Evolutionary conservation across 139 green algal genomes (phyloP).

Genomic region (Chlorella sp.): DNA sequence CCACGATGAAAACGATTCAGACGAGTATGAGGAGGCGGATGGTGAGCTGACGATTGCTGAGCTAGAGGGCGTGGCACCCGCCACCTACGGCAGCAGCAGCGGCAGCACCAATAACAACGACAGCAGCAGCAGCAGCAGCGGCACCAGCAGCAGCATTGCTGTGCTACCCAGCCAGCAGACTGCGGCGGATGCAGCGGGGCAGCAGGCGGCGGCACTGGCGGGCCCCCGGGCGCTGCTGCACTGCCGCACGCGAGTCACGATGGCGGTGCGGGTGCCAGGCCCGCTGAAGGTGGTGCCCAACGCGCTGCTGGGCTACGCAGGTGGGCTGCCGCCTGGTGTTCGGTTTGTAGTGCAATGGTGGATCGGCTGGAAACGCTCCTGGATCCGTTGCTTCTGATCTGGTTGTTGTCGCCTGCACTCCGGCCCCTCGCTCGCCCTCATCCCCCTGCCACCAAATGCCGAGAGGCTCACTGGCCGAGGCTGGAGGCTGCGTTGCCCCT

Average conservation of each 20-base stretch:
- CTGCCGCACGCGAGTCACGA: constrained; percentile 37
- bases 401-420: background rate
- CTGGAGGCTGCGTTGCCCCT: no score
- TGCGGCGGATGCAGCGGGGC: background rate
- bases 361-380: no score
- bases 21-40: constrained; percentile 2
- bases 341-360: no score
- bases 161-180: background rate
- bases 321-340: background rate
- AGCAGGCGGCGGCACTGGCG: background rate
- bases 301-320: constrained; percentile 41
- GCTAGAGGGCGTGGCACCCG: background rate
- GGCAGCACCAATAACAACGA: background rate
- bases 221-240: constrained; percentile 15
- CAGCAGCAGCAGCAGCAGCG: constrained; percentile 27
- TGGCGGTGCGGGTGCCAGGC: constrained; percentile 35
- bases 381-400: no score
- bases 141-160: constrained; percentile 6
- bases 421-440: no score
- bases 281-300: constrained; percentile 41
- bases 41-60: background rate
- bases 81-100: background rate
- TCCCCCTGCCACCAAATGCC: no score
- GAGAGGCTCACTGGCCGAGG: no score
- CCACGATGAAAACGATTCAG: constrained; percentile 11